phyloP scores from a whole-genome alignment of 2,329 filamentous ascomycete genomes.

The Dichotomopilus funicola region DNA sequence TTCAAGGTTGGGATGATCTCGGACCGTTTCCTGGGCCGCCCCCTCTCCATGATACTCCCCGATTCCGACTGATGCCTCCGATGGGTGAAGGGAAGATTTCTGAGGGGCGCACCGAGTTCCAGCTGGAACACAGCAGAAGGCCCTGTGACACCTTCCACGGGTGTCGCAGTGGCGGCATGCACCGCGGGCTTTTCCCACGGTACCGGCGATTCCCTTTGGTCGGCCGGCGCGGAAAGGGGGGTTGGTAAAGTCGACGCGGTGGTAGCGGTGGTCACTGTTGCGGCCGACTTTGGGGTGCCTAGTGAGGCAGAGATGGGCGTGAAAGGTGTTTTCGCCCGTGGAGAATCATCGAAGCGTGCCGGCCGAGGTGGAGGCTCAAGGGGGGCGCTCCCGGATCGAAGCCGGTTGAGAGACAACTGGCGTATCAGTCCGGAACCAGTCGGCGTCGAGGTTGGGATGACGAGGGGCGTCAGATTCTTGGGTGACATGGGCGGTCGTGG shows the following conservation, averaged over 20 bases:
- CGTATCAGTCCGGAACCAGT: constrained; percentile 29
- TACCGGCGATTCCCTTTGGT: constrained; percentile 38
- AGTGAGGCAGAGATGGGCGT: constrained; percentile 40
- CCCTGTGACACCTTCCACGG: constrained; percentile 27
- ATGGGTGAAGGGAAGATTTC: constrained; percentile 33
- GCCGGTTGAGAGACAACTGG: constrained; percentile 39
- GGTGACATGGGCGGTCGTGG: constrained; percentile 41
- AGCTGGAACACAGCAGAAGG: constrained; percentile 27
- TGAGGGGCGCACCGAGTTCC: constrained; percentile 25
- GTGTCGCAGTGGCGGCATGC: constrained; percentile 21
- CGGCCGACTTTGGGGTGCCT: constrained; percentile 39
- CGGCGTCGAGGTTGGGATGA: constrained; percentile 43
- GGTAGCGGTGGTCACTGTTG: constrained; percentile 25
- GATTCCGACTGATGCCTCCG: constrained; percentile 51
- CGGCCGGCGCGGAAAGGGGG: constrained; percentile 44
- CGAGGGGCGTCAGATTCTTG: constrained; percentile 48
- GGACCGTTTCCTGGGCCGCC: constrained; percentile 50
- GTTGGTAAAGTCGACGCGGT: constrained; percentile 40
- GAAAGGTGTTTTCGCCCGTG: constrained; percentile 38
- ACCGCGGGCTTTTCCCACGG: constrained; percentile 36
- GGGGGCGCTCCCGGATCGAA: constrained; percentile 40
- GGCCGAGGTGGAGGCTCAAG: constrained; percentile 36
- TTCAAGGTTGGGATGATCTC: constrained; percentile 36
- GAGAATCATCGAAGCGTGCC: constrained; percentile 41
- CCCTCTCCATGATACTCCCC: constrained; percentile 54